phyloP scores from a whole-genome alignment of 257 asterid species.

The Solanum clarkiae region DNA sequence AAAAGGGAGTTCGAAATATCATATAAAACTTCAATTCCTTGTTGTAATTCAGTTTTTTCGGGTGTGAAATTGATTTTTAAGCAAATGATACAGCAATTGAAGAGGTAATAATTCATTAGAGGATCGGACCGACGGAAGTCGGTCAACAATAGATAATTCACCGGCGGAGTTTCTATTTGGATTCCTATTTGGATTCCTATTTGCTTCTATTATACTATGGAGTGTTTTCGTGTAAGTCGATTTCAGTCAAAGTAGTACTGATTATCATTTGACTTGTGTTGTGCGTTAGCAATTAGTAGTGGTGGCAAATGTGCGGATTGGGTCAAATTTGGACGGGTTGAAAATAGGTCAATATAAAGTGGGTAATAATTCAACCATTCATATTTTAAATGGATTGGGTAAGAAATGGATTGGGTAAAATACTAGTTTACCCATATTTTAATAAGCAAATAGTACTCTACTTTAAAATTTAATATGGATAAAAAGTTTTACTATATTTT shows the following conservation, averaged over 20 bases:
- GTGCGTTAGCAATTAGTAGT: background rate
- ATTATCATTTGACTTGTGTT: background rate
- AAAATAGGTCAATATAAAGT: too few relatives aligned
- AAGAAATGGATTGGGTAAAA: too few relatives aligned
- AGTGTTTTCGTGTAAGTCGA: conserved; percentile 67
- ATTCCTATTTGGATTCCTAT: conserved; percentile 33
- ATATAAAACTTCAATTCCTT: background rate
- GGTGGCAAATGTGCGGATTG: too few relatives aligned
- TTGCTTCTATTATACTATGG: conserved; percentile 75
- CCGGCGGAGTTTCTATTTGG: conserved; percentile 85
- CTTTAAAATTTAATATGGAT: too few relatives aligned
- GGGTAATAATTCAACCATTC: too few relatives aligned
- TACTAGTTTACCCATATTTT: too few relatives aligned
- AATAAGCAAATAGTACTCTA: too few relatives aligned
- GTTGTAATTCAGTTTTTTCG: background rate
- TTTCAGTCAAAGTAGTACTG: background rate
- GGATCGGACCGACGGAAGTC: background rate
- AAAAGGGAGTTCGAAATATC: background rate
- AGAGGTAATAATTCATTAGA: background rate
- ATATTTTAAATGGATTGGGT: too few relatives aligned
- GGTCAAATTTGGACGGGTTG: too few relatives aligned
- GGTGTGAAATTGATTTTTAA: background rate
- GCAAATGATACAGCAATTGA: background rate
- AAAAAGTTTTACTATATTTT: too few relatives aligned
- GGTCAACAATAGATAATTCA: conserved; percentile 53